phyloP scores from a whole-genome alignment of 805 yeast species.

The Blastobotrys terrestris region DNA sequence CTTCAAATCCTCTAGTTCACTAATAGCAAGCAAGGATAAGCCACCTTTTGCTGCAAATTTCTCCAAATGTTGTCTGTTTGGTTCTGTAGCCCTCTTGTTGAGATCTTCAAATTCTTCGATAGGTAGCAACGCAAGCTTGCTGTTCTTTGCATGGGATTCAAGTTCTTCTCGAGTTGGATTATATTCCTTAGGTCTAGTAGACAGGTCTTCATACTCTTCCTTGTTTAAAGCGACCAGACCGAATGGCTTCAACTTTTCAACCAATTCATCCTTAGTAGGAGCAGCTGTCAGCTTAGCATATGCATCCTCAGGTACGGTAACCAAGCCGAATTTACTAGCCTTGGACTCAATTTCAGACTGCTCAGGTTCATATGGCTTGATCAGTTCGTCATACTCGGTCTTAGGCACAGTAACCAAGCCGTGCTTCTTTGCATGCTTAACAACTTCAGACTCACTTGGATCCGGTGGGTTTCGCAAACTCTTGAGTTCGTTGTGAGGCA shows the following conservation, averaged over 20 bases:
- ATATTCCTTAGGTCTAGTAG: slow-evolving; percentile 15
- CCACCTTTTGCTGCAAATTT: slow-evolving; percentile 17
- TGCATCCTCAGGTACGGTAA: slow-evolving; percentile 22
- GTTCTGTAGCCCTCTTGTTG: slow-evolving; percentile 16
- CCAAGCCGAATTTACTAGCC: slow-evolving; percentile 25
- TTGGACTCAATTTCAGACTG: slow-evolving; percentile 14
- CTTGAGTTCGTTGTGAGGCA: slow-evolving; percentile 12
- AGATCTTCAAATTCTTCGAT: slow-evolving; percentile 19
- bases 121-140: slow-evolving; percentile 17
- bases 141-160: slow-evolving; percentile 18
- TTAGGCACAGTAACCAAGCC: slow-evolving; percentile 25
- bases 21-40: slow-evolving; percentile 13
- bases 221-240: slow-evolving; percentile 13
- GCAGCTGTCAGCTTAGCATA: slow-evolving; percentile 13
- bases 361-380: slow-evolving; percentile 14
- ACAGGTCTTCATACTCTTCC: slow-evolving; percentile 15
- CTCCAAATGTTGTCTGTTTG: slow-evolving; percentile 13
- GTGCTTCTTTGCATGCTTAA: slow-evolving; percentile 10
- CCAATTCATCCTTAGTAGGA: slow-evolving; percentile 14
- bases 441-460: slow-evolving; percentile 4
- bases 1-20: slow-evolving; percentile 15
- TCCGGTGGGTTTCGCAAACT: slow-evolving; percentile 6
- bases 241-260: slow-evolving; percentile 20
- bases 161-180: slow-evolving; percentile 23
- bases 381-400: slow-evolving; percentile 16